Percentiles rank a stretch among this genome's conserved stretches.
These are phyloP conservation scores for Solanum paucissectum DNA, from an alignment of 257 asterid genomes.

Conservation along the genomic window DNA sequence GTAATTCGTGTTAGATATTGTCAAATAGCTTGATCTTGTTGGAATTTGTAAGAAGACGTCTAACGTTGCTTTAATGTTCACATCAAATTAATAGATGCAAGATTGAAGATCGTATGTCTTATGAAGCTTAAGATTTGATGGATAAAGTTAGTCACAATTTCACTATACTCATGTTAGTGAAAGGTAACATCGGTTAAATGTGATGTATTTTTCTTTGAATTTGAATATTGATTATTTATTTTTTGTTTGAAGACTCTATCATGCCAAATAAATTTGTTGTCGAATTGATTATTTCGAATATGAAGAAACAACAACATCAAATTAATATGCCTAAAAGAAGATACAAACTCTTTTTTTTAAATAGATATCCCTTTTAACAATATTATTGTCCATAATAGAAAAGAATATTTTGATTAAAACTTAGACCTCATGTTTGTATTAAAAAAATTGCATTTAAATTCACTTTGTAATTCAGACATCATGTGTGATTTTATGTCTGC, in stretches of 20 bases:
- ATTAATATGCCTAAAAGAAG: not conserved
- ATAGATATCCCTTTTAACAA: not conserved
- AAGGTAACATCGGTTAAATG: not conserved
- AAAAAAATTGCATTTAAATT: fast-evolving
- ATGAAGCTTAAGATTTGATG: not conserved
- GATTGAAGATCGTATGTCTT: fast-evolving
- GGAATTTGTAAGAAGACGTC: not conserved
- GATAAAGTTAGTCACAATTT: not conserved
- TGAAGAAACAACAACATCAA: not conserved
- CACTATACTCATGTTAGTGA: fast-evolving
- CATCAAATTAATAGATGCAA: too few species aligned
- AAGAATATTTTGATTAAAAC: not conserved
- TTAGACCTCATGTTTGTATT: not conserved
- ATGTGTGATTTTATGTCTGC: not conserved
- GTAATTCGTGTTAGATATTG: too few species aligned
- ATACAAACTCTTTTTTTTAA: too few species aligned
- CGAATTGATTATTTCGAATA: not conserved
- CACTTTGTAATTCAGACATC: not conserved
- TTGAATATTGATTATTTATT: not conserved
- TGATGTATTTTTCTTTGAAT: too few species aligned
- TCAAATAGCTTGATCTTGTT: not conserved
- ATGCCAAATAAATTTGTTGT: not conserved
- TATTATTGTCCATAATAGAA: fast-evolving
- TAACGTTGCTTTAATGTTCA: not conserved
- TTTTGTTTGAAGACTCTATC: not conserved